Conservation (phyloP, 2,329 filamentous ascomycete genomes). For the Epichloe bromicola region DNA sequence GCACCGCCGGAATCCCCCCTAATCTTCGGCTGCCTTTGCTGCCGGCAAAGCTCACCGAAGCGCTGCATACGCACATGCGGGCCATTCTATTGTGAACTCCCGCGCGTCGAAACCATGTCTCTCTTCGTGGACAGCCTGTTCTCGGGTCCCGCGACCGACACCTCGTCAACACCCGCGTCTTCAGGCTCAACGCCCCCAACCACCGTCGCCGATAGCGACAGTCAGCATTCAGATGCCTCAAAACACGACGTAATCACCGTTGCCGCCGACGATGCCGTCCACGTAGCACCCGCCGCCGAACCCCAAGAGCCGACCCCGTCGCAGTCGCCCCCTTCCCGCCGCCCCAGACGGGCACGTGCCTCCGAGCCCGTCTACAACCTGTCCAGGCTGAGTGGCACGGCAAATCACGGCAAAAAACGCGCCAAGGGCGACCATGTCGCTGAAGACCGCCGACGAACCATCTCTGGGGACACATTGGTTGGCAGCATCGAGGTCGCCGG, state of each 20-base stretch:
- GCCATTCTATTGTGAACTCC: neutral
- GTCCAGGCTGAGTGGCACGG: slow-evolving; percentile 47
- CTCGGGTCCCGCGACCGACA: slow-evolving; percentile 21
- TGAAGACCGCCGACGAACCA: slow-evolving; percentile 32
- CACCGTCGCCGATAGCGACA: slow-evolving; percentile 49
- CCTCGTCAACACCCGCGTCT: slow-evolving; percentile 40
- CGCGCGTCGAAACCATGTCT: slow-evolving; percentile 14
- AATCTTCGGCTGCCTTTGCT: slow-evolving; percentile 4
- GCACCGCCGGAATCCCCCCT: neutral
- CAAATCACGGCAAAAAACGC: slow-evolving; percentile 43
- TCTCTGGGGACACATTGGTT: slow-evolving; percentile 27
- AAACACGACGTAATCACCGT: slow-evolving; percentile 26
- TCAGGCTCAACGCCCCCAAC: slow-evolving; percentile 53
- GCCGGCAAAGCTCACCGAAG: slow-evolving; percentile 4
- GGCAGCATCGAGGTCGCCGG: slow-evolving; percentile 13
- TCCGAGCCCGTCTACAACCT: slow-evolving; percentile 54
- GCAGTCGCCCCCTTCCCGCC: slow-evolving; percentile 20
- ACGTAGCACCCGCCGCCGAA: slow-evolving; percentile 9
- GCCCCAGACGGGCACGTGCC: slow-evolving; percentile 42
- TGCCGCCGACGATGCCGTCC: slow-evolving; percentile 13
- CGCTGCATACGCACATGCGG: slow-evolving; percentile 1
- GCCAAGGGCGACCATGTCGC: slow-evolving; percentile 35
- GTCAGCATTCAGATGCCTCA: slow-evolving; percentile 35
- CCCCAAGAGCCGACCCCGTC: slow-evolving; percentile 15
- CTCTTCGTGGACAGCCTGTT: slow-evolving; percentile 22